Conservation (phyloP, 768 basidiomycete genomes). For the Boletus rex-veris region DNA sequence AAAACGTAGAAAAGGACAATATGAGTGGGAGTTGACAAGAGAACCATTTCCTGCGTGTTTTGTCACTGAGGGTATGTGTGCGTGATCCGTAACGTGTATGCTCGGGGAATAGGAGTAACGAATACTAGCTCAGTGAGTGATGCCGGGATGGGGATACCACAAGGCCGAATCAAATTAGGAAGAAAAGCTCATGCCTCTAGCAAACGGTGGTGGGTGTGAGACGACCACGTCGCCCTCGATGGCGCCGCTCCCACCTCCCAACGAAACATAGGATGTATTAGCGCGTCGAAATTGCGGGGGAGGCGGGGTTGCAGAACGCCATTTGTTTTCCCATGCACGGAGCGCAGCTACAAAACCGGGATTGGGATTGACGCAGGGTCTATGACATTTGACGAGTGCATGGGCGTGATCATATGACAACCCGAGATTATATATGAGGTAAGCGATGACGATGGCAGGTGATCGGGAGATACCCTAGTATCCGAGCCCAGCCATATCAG, state of each 20-base stretch:
- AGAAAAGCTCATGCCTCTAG: slow-evolving; percentile 27
- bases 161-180: slow-evolving; percentile 5
- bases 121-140: not conserved
- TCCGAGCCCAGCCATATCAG: slow-evolving; percentile 5
- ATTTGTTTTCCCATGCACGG: slow-evolving; percentile 51
- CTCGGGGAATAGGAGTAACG: not conserved
- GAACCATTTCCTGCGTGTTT: not conserved
- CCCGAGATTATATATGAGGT: slow-evolving; percentile 69
- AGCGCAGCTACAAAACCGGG: slow-evolving; percentile 65
- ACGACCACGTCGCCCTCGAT: not conserved
- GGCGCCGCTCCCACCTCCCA: not conserved
- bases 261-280: slow-evolving; percentile 23
- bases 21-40: not conserved
- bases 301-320: slow-evolving; percentile 19
- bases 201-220: slow-evolving; percentile 10
- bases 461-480: slow-evolving; percentile 81
- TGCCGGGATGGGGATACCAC: not conserved
- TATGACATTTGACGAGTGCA: slow-evolving; percentile 56
- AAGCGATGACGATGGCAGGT: slow-evolving; percentile 74
- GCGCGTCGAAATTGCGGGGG: slow-evolving; percentile 28
- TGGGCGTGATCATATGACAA: slow-evolving; percentile 70
- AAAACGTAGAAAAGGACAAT: not conserved
- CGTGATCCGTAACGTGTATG: not conserved
- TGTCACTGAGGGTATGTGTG: slow-evolving; percentile 8
- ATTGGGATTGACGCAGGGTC: slow-evolving; percentile 76